Evolutionary conservation across 192 early-diverging fungal genomes (phyloP).

Genomic region (Rhizoclosmatium sp.): DNA sequence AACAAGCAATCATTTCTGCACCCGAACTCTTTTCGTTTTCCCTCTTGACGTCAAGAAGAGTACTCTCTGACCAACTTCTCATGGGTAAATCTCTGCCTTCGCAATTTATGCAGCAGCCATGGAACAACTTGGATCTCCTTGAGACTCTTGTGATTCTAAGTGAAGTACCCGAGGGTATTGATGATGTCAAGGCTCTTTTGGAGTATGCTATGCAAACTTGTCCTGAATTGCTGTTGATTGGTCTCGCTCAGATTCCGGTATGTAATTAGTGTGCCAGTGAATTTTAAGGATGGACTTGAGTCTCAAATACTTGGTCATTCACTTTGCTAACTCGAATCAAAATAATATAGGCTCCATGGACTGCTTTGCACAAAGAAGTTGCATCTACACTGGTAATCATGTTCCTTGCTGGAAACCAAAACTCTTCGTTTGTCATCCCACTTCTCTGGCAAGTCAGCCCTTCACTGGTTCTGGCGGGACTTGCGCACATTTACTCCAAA

Average conservation of each 20-base stretch:
- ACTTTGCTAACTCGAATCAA: too few relatives aligned
- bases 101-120: slow-evolving; percentile 59
- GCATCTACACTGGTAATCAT: slow-evolving; percentile 64
- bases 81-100: slow-evolving; percentile 35
- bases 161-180: slow-evolving; percentile 48
- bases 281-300: too few relatives aligned
- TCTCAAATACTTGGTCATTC: too few relatives aligned
- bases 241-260: slow-evolving; percentile 73
- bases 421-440: slow-evolving; percentile 72
- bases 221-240: slow-evolving; percentile 79
- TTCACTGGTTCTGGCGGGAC: slow-evolving; percentile 63
- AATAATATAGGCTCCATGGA: slow-evolving; percentile 51
- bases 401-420: slow-evolving; percentile 71
- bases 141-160: slow-evolving; percentile 66
- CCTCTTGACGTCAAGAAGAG: neutral
- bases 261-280: neutral
- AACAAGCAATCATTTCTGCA: slow-evolving; percentile 63
- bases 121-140: slow-evolving; percentile 78
- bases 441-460: slow-evolving; percentile 74
- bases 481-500: slow-evolving; percentile 76
- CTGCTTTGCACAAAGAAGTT: slow-evolving; percentile 62
- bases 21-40: slow-evolving; percentile 65
- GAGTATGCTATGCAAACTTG: slow-evolving; percentile 67
- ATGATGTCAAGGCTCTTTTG: slow-evolving; percentile 71
- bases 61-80: slow-evolving; percentile 9